Conservation (phyloP, 768 basidiomycete genomes). For the Tubosaeta brunneosetosa region DNA sequence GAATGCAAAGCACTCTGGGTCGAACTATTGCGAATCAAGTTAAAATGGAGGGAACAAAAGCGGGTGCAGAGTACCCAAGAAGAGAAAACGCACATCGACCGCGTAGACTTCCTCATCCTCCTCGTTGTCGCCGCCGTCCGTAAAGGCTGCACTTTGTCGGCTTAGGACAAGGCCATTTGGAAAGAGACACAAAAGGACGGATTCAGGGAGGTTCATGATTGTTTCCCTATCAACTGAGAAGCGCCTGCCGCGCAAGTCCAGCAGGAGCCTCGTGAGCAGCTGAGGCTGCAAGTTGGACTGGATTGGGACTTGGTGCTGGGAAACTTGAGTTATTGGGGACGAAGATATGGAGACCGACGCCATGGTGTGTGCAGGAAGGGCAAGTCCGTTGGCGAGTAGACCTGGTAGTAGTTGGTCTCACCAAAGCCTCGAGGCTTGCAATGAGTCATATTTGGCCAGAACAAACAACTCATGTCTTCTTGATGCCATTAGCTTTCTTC, state of each 20-base stretch:
- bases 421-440: conserved; percentile 29
- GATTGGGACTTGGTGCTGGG: conserved; percentile 49
- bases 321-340: conserved; percentile 52
- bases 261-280: conserved; percentile 79
- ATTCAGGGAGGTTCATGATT: conserved; percentile 98
- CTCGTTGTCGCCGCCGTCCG: conserved; percentile 68
- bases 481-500: not conserved
- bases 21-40: conserved; percentile 60
- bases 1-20: conserved; percentile 93
- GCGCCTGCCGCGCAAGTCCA: conserved; percentile 87
- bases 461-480: conserved; percentile 24
- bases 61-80: conserved; percentile 3
- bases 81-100: conserved; percentile 75
- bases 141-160: conserved; percentile 72
- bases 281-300: conserved; percentile 78
- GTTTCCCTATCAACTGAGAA: conserved; percentile 97
- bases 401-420: conserved; percentile 13
- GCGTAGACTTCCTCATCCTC: conserved; percentile 91
- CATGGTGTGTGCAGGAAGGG: conserved; percentile 28
- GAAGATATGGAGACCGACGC: conserved; percentile 43
- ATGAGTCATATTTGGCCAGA: conserved; percentile 24
- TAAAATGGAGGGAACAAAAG: not conserved
- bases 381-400: conserved; percentile 7
- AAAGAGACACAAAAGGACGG: conserved; percentile 91
- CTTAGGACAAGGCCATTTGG: conserved; percentile 95